Percentiles rank a stretch among this genome's conserved stretches.
These are phyloP conservation scores for Botryococcus braunii DNA, from an alignment of 163 green algal genomes.

Conservation along the genomic window DNA sequence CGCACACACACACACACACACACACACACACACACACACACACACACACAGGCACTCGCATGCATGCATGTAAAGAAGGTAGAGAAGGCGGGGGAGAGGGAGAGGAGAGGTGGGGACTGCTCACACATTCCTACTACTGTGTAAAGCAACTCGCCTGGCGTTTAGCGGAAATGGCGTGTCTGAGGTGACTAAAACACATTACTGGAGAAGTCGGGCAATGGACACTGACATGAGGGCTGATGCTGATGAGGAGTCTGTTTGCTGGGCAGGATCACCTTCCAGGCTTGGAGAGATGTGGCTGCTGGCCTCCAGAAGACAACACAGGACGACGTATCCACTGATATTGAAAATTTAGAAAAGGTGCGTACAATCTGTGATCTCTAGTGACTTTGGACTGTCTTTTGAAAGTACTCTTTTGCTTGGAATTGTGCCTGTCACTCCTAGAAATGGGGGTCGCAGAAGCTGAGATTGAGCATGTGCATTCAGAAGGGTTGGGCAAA, in stretches of 20 bases:
- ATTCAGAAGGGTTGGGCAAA: neutral
- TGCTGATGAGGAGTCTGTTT: neutral
- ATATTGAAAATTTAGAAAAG: slow-evolving; percentile 11
- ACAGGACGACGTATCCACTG: slow-evolving; percentile 32
- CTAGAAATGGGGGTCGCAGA: neutral
- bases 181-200: no score
- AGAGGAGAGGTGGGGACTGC: no score
- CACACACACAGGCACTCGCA: no score
- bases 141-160: neutral
- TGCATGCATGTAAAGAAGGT: no score
- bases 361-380: neutral
- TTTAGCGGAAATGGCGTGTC: no score
- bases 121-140: neutral
- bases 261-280: slow-evolving; percentile 26
- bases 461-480: neutral
- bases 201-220: no score
- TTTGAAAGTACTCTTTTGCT: neutral
- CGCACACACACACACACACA: no score
- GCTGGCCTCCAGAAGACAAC: slow-evolving; percentile 28
- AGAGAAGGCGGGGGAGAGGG: no score
- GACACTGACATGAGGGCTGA: neutral
- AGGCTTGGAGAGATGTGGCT: slow-evolving; percentile 29
- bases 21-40: no score
- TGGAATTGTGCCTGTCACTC: neutral
- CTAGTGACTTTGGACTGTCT: neutral